Base-by-base conservation (phyloP, 805 yeast species). In the Yamadazyma kitorensis region DNA sequence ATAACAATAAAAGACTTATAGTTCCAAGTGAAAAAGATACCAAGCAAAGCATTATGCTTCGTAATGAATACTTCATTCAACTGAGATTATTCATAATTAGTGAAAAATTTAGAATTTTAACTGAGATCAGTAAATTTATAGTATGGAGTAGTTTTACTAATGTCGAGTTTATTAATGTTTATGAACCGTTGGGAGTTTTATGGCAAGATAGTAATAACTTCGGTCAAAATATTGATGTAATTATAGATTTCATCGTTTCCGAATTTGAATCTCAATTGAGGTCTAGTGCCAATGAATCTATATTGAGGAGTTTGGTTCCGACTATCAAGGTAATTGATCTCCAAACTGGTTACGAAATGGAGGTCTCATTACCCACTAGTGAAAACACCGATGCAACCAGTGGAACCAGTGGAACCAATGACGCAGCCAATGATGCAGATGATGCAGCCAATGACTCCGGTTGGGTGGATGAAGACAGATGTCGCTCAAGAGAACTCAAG, bases 31-130 rank as follows among this genome's bases (percentile, higher is more conserved):
- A 61, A 31, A 52, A 49, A 24, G 65, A 63, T 36, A 45, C 61
- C 1, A 57, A 57, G 11, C 35, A 44, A n/a, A 61, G 50, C 0
- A 34, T 64, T 7, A 48, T 56, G 0, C 34, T 49, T 6, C 45
- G 72, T 16, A 61, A 64, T 6, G 72, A 69, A 37, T 72, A 66
- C 52, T 43, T 54, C 2, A 57, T 64, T 4, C 59, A 57, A 18
- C 54, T 60, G 23, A 65, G 60, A 27, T 48, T 67, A 1, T 72
- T 64, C 38, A 48, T 60, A 27, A 69, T 72, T 1, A 56, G 66
- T 4, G 77, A 72, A 41, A 59, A 55, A 17, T 54, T 70, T 12
- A 48, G 69, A 34, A 40, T 70, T 12, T 40, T 62, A 15, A 52
- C 59, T 5, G 68, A 65, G 36, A 45, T 65, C 6, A 55, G 70